phyloP scores from a whole-genome alignment of 2,329 filamentous ascomycete genomes.

The Aspergillus ruber region DNA sequence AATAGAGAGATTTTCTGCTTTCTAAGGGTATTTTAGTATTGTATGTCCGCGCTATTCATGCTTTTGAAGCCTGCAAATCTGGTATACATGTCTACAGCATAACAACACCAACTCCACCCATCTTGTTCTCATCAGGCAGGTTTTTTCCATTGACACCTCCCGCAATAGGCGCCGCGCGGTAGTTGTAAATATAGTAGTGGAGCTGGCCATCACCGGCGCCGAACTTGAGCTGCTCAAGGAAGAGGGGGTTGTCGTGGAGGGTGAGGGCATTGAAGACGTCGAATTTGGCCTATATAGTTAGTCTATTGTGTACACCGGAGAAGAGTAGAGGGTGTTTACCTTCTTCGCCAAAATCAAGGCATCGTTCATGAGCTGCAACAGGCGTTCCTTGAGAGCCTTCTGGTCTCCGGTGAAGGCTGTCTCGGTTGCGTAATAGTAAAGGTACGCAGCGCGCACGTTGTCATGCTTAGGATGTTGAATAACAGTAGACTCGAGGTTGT shows the following conservation, averaged over 20 bases:
- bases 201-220: slow-evolving; percentile 89
- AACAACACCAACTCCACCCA: slow-evolving; percentile 85
- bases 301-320: not conserved
- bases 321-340: slow-evolving; percentile 27
- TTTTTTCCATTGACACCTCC: slow-evolving; percentile 80
- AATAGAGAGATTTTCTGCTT: too few species aligned
- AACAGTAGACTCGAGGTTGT: slow-evolving; percentile 86
- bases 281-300: slow-evolving; percentile 56
- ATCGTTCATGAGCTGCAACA: slow-evolving; percentile 76
- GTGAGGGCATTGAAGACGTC: slow-evolving; percentile 97
- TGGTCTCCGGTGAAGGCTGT: slow-evolving; percentile 56
- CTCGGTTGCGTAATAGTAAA: slow-evolving; percentile 94
- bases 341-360: slow-evolving; percentile 82
- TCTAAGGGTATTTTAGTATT: too few species aligned
- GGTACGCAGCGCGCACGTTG: slow-evolving; percentile 80
- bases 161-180: slow-evolving; percentile 74
- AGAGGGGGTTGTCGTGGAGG: slow-evolving; percentile 86
- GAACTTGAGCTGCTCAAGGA: slow-evolving; percentile 90
- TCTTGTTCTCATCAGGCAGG: slow-evolving; percentile 65
- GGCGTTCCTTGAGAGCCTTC: slow-evolving; percentile 63
- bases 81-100: slow-evolving; percentile 54
- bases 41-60: too few species aligned
- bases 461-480: slow-evolving; percentile 74
- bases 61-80: not conserved
- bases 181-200: slow-evolving; percentile 98